phyloP scores from a whole-genome alignment of 2,329 filamentous ascomycete species.

The Colletotrichum graminicola region DNA sequence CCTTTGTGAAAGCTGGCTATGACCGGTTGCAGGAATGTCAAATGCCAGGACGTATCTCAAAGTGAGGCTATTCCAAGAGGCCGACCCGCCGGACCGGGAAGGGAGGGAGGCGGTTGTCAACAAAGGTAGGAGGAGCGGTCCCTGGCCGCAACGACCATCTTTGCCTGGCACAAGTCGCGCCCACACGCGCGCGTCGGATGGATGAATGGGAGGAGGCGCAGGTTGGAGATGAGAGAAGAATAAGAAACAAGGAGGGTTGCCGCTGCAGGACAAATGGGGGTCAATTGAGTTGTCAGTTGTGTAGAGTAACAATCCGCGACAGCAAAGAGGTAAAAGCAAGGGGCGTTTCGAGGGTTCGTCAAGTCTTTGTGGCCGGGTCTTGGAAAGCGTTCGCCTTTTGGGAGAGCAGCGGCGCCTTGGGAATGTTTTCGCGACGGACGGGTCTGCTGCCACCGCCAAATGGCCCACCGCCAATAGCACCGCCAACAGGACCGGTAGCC shows the following conservation, averaged over 20 bases:
- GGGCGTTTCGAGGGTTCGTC: constrained; percentile 29
- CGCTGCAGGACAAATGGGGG: not conserved
- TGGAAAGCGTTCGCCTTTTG: constrained; percentile 23
- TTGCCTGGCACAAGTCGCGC: constrained; percentile 38
- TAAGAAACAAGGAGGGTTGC: constrained; percentile 12
- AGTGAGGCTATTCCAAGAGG: constrained; percentile 41
- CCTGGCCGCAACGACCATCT: constrained; percentile 40
- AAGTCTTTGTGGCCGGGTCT: constrained; percentile 29
- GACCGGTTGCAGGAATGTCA: constrained; percentile 16
- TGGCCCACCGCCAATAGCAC: constrained; percentile 14
- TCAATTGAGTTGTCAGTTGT: constrained; percentile 16
- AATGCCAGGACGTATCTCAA: not conserved
- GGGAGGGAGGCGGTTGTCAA: constrained; percentile 38
- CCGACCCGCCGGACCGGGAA: constrained; percentile 41
- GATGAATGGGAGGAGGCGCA: not conserved
- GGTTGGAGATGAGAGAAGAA: not conserved
- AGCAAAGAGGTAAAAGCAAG: constrained; percentile 14
- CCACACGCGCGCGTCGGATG: constrained; percentile 31
- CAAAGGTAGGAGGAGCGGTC: constrained; percentile 39
- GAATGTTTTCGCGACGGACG: constrained; percentile 42
- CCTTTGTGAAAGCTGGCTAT: constrained; percentile 27
- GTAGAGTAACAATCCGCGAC: constrained; percentile 12
- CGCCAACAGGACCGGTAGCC: constrained; percentile 2
- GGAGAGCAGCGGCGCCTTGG: constrained; percentile 1
- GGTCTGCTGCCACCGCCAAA: constrained; percentile 12